A percentile compares a stretch with the other conserved stretches of the same genome.
These are phyloP conservation scores for Russula brevipes DNA, from an alignment of 768 basidiomycete genomes.

Conservation along the genomic window DNA sequence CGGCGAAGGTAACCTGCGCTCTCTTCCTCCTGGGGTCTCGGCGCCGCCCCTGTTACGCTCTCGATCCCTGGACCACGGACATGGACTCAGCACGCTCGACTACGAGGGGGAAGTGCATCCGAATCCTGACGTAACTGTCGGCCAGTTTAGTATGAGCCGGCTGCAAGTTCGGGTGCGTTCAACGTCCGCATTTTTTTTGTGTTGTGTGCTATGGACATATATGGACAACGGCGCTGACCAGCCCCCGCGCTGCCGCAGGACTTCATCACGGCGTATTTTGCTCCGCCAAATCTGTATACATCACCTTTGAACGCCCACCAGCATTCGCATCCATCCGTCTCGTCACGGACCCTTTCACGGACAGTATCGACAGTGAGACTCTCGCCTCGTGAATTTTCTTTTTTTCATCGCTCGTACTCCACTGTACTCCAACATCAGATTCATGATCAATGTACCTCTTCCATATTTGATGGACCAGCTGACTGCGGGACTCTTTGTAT, in stretches of 20 bases:
- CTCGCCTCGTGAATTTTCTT: neutral
- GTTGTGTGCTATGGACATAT: neutral
- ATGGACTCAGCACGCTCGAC: conserved; percentile 43
- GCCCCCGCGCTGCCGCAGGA: conserved; percentile 42
- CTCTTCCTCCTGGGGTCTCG: conserved; percentile 38
- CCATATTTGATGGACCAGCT: too few species aligned
- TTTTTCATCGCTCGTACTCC: too few species aligned
- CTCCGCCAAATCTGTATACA: conserved; percentile 36
- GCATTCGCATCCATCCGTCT: conserved; percentile 48
- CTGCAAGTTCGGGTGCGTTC: conserved; percentile 47
- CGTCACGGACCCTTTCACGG: conserved; percentile 47
- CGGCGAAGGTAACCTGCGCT: conserved; percentile 46
- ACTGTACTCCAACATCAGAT: too few species aligned
- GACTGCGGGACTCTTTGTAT: too few species aligned
- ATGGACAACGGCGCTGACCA: neutral
- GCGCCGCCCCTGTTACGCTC: conserved; percentile 25
- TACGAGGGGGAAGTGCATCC: conserved; percentile 54
- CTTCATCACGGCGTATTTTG: conserved; percentile 47
- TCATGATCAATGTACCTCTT: too few species aligned
- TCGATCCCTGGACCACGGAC: conserved; percentile 28
- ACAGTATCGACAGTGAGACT: neutral
- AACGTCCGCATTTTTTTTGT: too few species aligned
- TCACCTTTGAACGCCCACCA: conserved; percentile 37
- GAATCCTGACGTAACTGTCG: conserved; percentile 36
- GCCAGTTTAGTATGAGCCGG: conserved; percentile 44